A percentile compares a stretch with the other conserved stretches of the same genome.
phyloP scores from a whole-genome alignment of 495 filamentous ascomycete genomes.

The Bombardia bombarda region DNA sequence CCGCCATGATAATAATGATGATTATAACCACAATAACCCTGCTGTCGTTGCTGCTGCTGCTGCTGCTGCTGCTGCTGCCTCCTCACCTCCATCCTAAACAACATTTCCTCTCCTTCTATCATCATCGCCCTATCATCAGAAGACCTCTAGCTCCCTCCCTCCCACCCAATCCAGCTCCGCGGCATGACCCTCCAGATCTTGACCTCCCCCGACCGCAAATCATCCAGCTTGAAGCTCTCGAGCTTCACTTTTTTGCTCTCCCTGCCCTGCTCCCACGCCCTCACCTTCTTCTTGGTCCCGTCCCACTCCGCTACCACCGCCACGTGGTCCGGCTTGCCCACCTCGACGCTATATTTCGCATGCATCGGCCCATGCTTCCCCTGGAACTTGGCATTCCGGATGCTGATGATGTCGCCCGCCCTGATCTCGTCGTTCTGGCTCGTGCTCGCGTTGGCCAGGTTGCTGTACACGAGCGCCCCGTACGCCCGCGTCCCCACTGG shows the following conservation, averaged over 20 bases:
- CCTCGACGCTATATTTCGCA: slow-evolving; percentile 81
- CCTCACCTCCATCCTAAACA: too few species aligned
- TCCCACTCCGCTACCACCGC: slow-evolving; percentile 98
- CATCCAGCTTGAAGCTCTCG: slow-evolving; percentile 88
- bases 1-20: too few species aligned
- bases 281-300: slow-evolving; percentile 95
- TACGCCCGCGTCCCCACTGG: slow-evolving; percentile 84
- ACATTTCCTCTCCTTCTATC: too few species aligned
- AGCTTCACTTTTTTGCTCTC: slow-evolving; percentile 91
- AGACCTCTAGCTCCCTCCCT: slow-evolving; percentile 24
- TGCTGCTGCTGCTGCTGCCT: too few species aligned
- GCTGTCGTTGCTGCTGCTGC: too few species aligned
- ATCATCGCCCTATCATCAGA: too few species aligned
- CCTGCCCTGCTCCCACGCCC: slow-evolving; percentile 90
- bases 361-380: slow-evolving; percentile 94
- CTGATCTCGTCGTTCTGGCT: slow-evolving; percentile 91
- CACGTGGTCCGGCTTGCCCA: slow-evolving; percentile 90
- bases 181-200: slow-evolving; percentile 97
- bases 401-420: slow-evolving; percentile 84
- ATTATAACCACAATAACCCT: too few species aligned
- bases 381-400: slow-evolving; percentile 92
- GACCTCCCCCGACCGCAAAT: slow-evolving; percentile 87
- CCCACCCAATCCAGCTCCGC: slow-evolving; percentile 87
- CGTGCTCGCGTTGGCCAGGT: slow-evolving; percentile 86
- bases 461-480: slow-evolving; percentile 86